Evolutionary conservation across 345 rosid species (phyloP), one percentile per base, ranked within the genome.

Genomic region (Salix koriyanagi): DNA sequence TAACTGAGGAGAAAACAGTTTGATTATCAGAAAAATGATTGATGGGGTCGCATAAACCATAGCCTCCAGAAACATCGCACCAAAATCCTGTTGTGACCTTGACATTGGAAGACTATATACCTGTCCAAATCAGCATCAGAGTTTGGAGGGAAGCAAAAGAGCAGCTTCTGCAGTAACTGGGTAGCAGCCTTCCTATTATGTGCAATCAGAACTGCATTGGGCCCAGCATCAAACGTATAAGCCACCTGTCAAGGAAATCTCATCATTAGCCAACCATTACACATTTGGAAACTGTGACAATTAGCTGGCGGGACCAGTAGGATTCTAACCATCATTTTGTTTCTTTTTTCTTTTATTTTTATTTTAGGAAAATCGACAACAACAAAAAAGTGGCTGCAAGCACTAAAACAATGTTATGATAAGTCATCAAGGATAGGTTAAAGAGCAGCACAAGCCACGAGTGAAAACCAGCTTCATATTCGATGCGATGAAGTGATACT

Each of bases 211-310:
- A 94, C 97, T 2, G 97, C 97, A 65, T 92, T 94, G 2, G 98
- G 98, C 79, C 98, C 98, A 72, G 98, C 97, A 83, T 94, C 98
- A 67, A 92, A 94, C 50, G 98, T 94, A 77, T 92, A 94, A 41
- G 98, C 95, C 78, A 94, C 92, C 98, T 94, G 90, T 71, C 65
- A 86, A 70, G 60, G 62, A 58, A 58, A 82, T 73, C 76, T 76
- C 39, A 44, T 69, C 39, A 71, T 80, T 39, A 71, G 79, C 28
- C 69, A 79, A 18, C 28, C 60, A 70, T 37, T 60, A 28, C 23
- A 42, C 23, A 48, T 68, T 58, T 39, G 78, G 16, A 48, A 50
- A 28, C 23, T 13, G 34, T 16, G 52, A 56, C 42, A n/a, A 30
- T 44, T 62, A 16, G 34, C 42, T 19, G 65, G 23, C 13, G 8